A percentile compares a stretch with the other conserved stretches of the same genome.
Conservation (phyloP, 2,329 filamentous ascomycete genomes). For the Cladophialophora psammophila region DNA sequence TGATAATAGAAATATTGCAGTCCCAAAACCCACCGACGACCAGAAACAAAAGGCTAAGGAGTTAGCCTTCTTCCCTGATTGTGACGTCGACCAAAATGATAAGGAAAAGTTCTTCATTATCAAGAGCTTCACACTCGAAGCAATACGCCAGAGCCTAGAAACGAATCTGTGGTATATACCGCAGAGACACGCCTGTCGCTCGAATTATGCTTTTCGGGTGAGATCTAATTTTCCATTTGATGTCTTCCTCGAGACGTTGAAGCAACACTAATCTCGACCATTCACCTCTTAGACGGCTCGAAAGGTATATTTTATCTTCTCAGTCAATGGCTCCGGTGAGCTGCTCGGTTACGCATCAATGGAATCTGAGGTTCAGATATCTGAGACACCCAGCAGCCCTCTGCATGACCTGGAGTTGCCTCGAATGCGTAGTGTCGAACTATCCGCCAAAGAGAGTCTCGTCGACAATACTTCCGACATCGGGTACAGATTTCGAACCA, state of each 20-base stretch:
- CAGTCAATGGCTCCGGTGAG: conserved; percentile 27
- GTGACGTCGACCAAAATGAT: conserved; percentile 19
- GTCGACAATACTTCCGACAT: no score
- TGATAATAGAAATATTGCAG: conserved; percentile 8
- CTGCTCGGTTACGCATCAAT: conserved; percentile 29
- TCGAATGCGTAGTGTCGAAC: no score
- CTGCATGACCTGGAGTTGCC: neutral
- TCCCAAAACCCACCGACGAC: conserved; percentile 2
- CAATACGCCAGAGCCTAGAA: conserved; percentile 27
- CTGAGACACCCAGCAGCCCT: neutral
- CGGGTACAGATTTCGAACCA: no score
- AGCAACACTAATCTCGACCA: neutral
- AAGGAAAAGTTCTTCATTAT: conserved; percentile 31
- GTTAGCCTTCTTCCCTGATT: conserved; percentile 25
- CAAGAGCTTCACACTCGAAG: conserved; percentile 29
- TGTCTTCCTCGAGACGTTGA: neutral
- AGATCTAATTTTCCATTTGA: neutral
- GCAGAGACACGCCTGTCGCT: conserved; percentile 23
- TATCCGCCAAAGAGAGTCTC: no score
- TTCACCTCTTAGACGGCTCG: conserved; percentile 12
- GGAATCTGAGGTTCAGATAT: conserved; percentile 21
- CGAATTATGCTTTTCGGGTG: conserved; percentile 31
- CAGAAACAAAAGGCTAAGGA: conserved; percentile 20
- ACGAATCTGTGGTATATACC: conserved; percentile 27
- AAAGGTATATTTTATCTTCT: conserved; percentile 31